Evolutionary conservation across 2,329 filamentous ascomycete genomes (phyloP), one percentile per base, ranked within the genome.

Genomic region (Fusarium incarnatum): DNA sequence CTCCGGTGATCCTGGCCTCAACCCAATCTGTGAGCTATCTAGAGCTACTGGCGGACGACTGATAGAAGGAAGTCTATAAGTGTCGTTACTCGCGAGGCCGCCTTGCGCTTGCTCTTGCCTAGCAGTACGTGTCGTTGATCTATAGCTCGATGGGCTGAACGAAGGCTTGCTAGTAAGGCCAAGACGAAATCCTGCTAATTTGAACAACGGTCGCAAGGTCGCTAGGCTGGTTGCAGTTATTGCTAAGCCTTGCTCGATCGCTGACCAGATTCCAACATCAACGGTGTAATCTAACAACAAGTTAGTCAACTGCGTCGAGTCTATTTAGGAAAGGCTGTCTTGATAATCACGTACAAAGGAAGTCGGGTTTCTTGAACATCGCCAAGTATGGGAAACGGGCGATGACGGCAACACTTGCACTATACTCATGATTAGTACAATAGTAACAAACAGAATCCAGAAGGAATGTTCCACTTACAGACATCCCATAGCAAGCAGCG

Each of bases 401-500:
- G 27, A 82, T 70, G 6, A 82, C 79, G 7, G 81, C 81, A 3
- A 74, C 73, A 57, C 81, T 83, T 10, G 81, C 81, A 23, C 81
- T 82, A 42, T 10, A 40, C 20, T 0, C 2, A 1, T 13, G 12
- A 32, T 67, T 15, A 70, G 69, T 32, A 48, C 15, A 3, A 22
- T 20, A 25, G 0, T 6, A 6, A 0, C 0, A 4, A 5, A 9
- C 11, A 12, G 6, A 13, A 18, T 8, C 4, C 9, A 6, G 72
- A 7, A 45, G 15, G 18, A 11, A 8, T 8, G 5, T 22, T 23
- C 8, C 3, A 44, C 76, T 59, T 76, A 78, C 81, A 83, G 70
- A 60, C 87, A 86, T 15, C 86, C 89, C 77, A 89, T 81, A 5
- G 83, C 83, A 27, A 90, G 77, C 30, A 89, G 81, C 6, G 80